phyloP scores from a whole-genome alignment of 1,139 yeast species.

The Blastobotrys raffinosifermentans region DNA sequence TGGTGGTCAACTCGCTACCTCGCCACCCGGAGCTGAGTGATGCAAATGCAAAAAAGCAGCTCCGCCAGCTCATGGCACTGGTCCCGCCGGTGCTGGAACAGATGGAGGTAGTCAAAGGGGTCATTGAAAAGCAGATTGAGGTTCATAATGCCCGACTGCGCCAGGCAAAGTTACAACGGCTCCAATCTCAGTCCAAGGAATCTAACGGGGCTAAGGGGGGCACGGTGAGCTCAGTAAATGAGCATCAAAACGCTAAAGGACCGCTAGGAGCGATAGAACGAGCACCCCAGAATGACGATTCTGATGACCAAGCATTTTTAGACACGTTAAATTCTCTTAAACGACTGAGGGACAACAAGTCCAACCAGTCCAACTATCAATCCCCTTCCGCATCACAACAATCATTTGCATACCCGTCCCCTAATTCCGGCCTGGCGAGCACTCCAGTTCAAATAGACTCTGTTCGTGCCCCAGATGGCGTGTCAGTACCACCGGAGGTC shows the following conservation, averaged over 20 bases:
- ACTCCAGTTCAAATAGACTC: too few species aligned
- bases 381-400: too few species aligned
- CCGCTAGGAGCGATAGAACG: not conserved
- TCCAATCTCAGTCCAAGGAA: not conserved
- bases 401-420: too few species aligned
- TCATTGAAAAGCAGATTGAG: constrained; percentile 32
- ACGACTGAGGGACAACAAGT: constrained; percentile 11
- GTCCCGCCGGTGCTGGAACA: constrained; percentile 30
- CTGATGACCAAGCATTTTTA: constrained; percentile 15
- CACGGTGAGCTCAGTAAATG: not conserved
- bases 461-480: too few species aligned
- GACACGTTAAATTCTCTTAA: constrained; percentile 19
- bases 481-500: constrained; percentile 18
- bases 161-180: constrained; percentile 2
- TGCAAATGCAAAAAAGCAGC: constrained; percentile 19
- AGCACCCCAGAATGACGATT: constrained; percentile 5
- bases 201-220: not conserved
- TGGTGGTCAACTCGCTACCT: constrained; percentile 42
- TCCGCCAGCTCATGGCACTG: constrained; percentile 20
- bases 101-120: constrained; percentile 35
- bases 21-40: constrained; percentile 38
- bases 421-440: too few species aligned
- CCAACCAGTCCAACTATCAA: too few species aligned
- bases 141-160: constrained; percentile 17
- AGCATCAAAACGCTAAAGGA: not conserved